Percentiles rank a stretch among this genome's conserved stretches.
phyloP scores from a whole-genome alignment of 108 stramenopile species.

The Aurantiochytrium sp. region DNA sequence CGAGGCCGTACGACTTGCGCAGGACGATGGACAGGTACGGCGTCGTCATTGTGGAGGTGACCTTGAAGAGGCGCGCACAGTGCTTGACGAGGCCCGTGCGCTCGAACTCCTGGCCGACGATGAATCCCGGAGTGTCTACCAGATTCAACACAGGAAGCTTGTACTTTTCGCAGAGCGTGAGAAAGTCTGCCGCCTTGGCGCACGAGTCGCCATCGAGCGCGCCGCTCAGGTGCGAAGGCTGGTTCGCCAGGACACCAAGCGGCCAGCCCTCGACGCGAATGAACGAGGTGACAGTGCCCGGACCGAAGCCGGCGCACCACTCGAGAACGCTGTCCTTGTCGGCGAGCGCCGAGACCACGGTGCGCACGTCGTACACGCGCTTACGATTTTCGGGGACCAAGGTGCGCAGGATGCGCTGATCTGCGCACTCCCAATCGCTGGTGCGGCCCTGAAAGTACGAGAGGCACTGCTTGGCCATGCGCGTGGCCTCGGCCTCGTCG shows the following conservation, averaged over 20 bases:
- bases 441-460: conserved; percentile 32
- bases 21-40: neutral
- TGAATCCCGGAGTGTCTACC: conserved; percentile 35
- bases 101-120: conserved; percentile 33
- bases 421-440: neutral
- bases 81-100: conserved; percentile 20
- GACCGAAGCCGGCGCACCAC: conserved; percentile 15
- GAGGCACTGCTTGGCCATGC: conserved; percentile 34
- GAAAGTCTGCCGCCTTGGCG: conserved; percentile 34
- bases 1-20: neutral
- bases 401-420: conserved; percentile 26
- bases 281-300: neutral
- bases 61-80: neutral
- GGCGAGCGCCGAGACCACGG: neutral
- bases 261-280: conserved; percentile 24
- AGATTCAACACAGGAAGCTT: conserved; percentile 31
- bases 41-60: neutral
- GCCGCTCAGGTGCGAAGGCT: conserved; percentile 13
- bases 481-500: conserved; percentile 4
- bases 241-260: conserved; percentile 33
- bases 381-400: conserved; percentile 37
- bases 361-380: conserved; percentile 32
- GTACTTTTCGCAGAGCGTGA: conserved; percentile 3
- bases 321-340: conserved; percentile 33
- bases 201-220: conserved; percentile 26